Evolutionary conservation across 1,284 basidiomycete genomes (phyloP).

Genomic region (Cryptococcus neoformans): DNA sequence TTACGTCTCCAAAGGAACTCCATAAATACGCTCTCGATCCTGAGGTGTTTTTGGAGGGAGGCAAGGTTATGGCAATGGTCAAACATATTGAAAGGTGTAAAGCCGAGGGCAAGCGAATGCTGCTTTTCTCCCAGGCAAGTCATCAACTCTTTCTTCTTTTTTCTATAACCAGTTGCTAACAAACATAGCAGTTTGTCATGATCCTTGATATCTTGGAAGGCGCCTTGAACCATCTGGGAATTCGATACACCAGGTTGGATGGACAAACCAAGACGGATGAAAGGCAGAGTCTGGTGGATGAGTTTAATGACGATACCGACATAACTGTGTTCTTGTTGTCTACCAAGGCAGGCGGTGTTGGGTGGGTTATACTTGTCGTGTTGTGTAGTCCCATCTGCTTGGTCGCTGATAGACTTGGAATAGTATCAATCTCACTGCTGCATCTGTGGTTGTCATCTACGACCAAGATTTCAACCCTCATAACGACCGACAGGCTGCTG

Average conservation of each 20-base stretch:
- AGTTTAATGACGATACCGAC: constrained; percentile 90
- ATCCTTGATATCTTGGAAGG: constrained; percentile 88
- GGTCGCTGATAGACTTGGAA: constrained; percentile 32
- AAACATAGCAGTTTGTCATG: constrained; percentile 77
- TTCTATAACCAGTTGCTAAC: background rate
- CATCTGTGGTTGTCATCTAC: constrained; percentile 91
- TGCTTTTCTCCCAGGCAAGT: constrained; percentile 88
- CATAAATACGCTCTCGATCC: constrained; percentile 72
- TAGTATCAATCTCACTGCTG: constrained; percentile 86
- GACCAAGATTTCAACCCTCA: constrained; percentile 95
- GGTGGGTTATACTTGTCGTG: constrained; percentile 27
- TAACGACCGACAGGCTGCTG: constrained; percentile 90
- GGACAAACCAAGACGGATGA: constrained; percentile 93
- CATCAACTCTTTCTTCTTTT: background rate
- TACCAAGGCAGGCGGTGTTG: constrained; percentile 78
- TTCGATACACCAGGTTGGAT: constrained; percentile 84
- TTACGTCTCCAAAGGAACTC: constrained; percentile 61
- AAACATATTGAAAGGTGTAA: constrained; percentile 68
- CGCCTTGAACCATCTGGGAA: constrained; percentile 71
- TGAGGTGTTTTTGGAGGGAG: constrained; percentile 79
- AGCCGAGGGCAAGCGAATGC: constrained; percentile 70
- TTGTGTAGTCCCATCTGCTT: background rate
- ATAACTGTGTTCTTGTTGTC: constrained; percentile 93
- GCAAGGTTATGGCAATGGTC: constrained; percentile 78
- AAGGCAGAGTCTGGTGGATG: constrained; percentile 89